Evolutionary conservation across 2,329 filamentous ascomycete genomes (phyloP).

Genomic region (Nemania sp.): DNA sequence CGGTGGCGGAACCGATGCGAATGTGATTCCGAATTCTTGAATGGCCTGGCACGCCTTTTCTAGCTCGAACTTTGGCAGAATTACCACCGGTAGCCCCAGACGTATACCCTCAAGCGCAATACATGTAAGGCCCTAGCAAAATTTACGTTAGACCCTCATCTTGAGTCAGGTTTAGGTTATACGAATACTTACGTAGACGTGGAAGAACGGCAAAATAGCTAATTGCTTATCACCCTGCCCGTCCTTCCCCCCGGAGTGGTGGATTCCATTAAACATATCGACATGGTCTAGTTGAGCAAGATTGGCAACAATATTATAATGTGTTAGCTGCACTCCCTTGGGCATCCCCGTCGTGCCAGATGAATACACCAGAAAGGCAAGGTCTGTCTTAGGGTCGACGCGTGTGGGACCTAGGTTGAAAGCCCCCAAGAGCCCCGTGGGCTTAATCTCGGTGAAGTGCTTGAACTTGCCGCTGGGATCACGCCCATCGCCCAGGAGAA

Average conservation of each 20-base stretch:
- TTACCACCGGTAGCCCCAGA: slow-evolving; percentile 73
- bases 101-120: slow-evolving; percentile 77
- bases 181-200: slow-evolving; percentile 78
- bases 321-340: slow-evolving; percentile 90
- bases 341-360: slow-evolving; percentile 91
- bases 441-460: slow-evolving; percentile 79
- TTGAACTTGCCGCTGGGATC: slow-evolving; percentile 70
- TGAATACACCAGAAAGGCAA: slow-evolving; percentile 88
- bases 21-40: slow-evolving; percentile 80
- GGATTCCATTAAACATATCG: slow-evolving; percentile 68
- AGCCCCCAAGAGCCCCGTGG: slow-evolving; percentile 69
- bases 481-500: slow-evolving; percentile 78
- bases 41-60: slow-evolving; percentile 82
- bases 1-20: slow-evolving; percentile 85
- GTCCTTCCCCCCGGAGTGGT: slow-evolving; percentile 65
- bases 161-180: background rate
- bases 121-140: slow-evolving; percentile 73
- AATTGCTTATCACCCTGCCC: slow-evolving; percentile 78
- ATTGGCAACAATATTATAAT: slow-evolving; percentile 86
- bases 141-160: slow-evolving; percentile 4
- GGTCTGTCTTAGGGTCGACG: slow-evolving; percentile 75
- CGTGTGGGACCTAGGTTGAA: slow-evolving; percentile 66
- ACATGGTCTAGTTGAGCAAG: slow-evolving; percentile 65
- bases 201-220: slow-evolving; percentile 88
- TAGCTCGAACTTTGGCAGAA: slow-evolving; percentile 85